Evolutionary conservation across 805 yeast species (phyloP), one percentile per base, ranked within the genome.

Genomic region (Hanseniaspora singularis): DNA sequence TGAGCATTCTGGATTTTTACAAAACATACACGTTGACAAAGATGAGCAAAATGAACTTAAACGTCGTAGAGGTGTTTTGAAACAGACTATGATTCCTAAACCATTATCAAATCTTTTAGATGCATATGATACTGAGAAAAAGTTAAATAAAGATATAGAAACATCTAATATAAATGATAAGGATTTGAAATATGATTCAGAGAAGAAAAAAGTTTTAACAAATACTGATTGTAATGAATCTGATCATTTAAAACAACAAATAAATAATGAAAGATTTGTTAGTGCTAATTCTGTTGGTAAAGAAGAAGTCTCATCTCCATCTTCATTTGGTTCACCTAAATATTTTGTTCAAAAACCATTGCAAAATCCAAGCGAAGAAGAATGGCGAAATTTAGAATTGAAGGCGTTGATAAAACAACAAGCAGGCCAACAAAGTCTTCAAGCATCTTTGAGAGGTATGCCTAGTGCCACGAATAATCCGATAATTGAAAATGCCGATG

Each of bases 31-130:
- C 40, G 57, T 64, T 14, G 70, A 59, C 52, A 49, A 52, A 12
- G 64, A 60, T 28, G 74, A 74, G 55, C 77, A 71, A 51, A 71
- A 67, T 52, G 76, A 71, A 51, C 60, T 72, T 31, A 65, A 61
- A 47, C 61, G 70, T 47, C 69, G 68, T 47, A 73, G 67, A 51
- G 78, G 76, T 8, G 72, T 67, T 33, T 59, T 76, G 46, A 73
- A 74, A 27, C 65, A 72, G 51, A 64, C 64, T 16, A 67, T 74
- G 1, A 74, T 76, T 41, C 80, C 81, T 3, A 71, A 71, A 55
- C 72, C 76, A 11, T 56, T 76, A 49, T 65, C 72, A 19, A 75
- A 74, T 56, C 58, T 76, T 39, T 56, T 76, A 39, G 66, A 66
- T 19, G 70, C 57, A 12, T 65, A 66, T 16, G 63, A 55, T 30